Conservation (phyloP, 2,329 filamentous ascomycete species). For the Aspergillus arachidicola region DNA sequence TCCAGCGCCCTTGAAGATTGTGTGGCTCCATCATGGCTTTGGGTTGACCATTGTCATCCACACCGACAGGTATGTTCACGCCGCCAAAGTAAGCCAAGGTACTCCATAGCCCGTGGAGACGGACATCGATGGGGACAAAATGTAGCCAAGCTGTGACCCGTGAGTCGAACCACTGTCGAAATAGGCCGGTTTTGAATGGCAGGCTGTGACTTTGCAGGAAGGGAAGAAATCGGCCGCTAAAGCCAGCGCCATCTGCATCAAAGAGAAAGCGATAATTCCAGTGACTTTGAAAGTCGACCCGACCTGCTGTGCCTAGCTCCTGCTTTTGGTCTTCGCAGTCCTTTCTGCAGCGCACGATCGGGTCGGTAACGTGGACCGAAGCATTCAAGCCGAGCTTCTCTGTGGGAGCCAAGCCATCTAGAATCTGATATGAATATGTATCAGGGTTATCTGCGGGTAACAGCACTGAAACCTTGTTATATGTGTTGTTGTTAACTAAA, state of each 20-base stretch:
- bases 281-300: slow-evolving; percentile 58
- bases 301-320: slow-evolving; percentile 54
- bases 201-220: slow-evolving; percentile 68
- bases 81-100: slow-evolving; percentile 75
- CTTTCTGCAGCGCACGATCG: slow-evolving; percentile 56
- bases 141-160: slow-evolving; percentile 76
- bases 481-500: slow-evolving; percentile 62
- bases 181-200: slow-evolving; percentile 71
- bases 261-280: slow-evolving; percentile 72
- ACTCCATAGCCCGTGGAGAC: slow-evolving; percentile 73
- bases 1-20: slow-evolving; percentile 61
- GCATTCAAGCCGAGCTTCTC: slow-evolving; percentile 57
- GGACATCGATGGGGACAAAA: slow-evolving; percentile 75
- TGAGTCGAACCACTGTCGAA: slow-evolving; percentile 78
- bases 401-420: slow-evolving; percentile 41
- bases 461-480: slow-evolving; percentile 55
- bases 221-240: slow-evolving; percentile 66
- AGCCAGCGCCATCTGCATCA: slow-evolving; percentile 69
- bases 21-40: slow-evolving; percentile 54
- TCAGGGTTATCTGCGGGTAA: slow-evolving; percentile 49
- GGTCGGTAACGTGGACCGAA: slow-evolving; percentile 62
- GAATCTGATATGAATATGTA: slow-evolving; percentile 59
- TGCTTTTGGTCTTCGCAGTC: slow-evolving; percentile 55
- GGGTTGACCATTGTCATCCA: slow-evolving; percentile 40
- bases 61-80: slow-evolving; percentile 29